These are phyloP conservation scores for Ogataea paraovalis DNA, from an alignment of 805 yeast species.

Conservation along the genomic window DNA sequence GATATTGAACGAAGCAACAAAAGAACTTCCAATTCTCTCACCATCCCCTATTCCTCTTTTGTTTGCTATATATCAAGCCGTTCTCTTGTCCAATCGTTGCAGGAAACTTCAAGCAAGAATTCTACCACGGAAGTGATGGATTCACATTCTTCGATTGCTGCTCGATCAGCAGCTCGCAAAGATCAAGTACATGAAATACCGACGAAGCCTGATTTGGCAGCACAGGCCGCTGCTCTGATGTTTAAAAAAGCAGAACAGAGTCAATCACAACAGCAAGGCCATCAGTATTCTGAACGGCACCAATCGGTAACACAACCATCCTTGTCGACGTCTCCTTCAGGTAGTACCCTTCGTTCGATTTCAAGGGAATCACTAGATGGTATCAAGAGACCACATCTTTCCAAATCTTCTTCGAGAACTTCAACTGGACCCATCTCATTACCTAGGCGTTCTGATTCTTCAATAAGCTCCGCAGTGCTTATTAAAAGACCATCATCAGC, in stretches of 20 bases:
- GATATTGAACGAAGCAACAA: too few relatives aligned
- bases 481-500: neutral
- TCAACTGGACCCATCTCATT: neutral
- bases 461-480: constrained; percentile 1
- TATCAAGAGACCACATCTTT: neutral
- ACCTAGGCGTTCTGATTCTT: constrained; percentile 2
- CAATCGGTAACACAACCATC: neutral
- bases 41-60: too few relatives aligned
- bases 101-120: too few relatives aligned
- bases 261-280: constrained; percentile 1
- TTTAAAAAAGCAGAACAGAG: constrained; percentile 20
- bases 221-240: constrained; percentile 24
- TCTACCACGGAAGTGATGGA: too few relatives aligned
- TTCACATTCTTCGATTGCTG: constrained; percentile 5
- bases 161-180: constrained; percentile 12
- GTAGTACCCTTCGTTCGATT: neutral
- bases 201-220: constrained; percentile 12
- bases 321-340: neutral
- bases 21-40: too few relatives aligned
- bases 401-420: neutral
- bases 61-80: too few relatives aligned
- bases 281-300: neutral
- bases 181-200: constrained; percentile 7
- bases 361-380: neutral
- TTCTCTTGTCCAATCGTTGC: too few relatives aligned